Percentiles rank a stretch among this genome's conserved stretches.
Conservation (phyloP, 2,329 filamentous ascomycete genomes). For the Aspergillus phoenicis region DNA sequence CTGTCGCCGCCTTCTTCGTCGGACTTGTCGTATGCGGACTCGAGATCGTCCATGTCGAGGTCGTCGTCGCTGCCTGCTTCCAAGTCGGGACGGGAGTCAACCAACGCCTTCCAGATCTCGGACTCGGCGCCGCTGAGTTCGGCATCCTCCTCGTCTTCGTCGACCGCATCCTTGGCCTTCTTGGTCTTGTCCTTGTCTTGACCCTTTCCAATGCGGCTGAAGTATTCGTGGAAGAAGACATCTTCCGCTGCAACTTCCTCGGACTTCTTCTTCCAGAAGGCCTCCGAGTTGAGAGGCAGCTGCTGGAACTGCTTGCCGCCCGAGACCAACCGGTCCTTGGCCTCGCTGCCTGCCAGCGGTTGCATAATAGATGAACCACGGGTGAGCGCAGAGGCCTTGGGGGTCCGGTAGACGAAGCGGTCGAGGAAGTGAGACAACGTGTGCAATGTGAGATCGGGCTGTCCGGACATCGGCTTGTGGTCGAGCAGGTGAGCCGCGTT, state of each 20-base stretch:
- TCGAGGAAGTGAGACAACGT: conserved; percentile 94
- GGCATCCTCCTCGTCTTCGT: conserved; percentile 43
- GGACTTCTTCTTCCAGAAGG: conserved; percentile 89
- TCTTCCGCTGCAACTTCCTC: conserved; percentile 88
- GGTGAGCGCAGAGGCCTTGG: conserved; percentile 66
- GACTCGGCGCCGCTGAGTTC: conserved; percentile 66
- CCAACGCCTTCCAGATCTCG: conserved; percentile 89
- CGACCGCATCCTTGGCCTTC: conserved; percentile 56
- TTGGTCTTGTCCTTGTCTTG: conserved; percentile 50
- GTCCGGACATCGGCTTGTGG: conserved; percentile 72
- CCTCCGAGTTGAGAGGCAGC: conserved; percentile 78
- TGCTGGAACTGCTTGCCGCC: conserved; percentile 60
- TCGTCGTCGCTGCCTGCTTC: conserved; percentile 64
- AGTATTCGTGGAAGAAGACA: conserved; percentile 98
- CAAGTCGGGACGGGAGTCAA: conserved; percentile 76
- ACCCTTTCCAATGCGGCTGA: conserved; percentile 69
- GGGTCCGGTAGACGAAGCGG: conserved; percentile 96
- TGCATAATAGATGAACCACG: conserved; percentile 96
- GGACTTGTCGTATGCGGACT: conserved; percentile 53
- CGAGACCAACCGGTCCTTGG: conserved; percentile 63
- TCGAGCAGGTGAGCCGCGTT: conserved; percentile 74
- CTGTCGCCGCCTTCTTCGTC: conserved; percentile 46
- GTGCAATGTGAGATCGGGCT: conserved; percentile 87
- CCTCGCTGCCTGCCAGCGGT: conserved; percentile 70
- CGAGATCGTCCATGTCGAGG: conserved; percentile 58